Evolutionary conservation across 2,329 filamentous ascomycete genomes (phyloP).

Genomic region (Exophiala sideris): DNA sequence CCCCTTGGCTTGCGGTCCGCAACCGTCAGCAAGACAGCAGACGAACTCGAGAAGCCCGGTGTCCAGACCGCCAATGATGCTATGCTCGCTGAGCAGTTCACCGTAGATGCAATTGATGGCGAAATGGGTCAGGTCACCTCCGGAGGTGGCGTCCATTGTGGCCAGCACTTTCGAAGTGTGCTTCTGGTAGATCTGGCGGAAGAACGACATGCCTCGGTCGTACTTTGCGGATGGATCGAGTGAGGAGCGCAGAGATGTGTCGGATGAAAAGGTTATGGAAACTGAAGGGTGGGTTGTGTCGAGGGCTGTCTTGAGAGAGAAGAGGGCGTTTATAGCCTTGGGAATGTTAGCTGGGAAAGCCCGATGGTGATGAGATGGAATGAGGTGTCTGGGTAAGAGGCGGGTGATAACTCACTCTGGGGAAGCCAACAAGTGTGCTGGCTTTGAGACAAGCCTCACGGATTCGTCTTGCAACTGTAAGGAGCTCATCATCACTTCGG

Average conservation of each 20-base stretch:
- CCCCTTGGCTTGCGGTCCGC: conserved; percentile 32
- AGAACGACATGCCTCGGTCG: conserved; percentile 30
- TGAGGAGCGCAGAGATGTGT: conserved; percentile 25
- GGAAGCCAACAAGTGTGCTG: conserved; percentile 32
- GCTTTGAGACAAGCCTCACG: conserved; percentile 31
- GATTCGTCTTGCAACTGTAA: conserved; percentile 28
- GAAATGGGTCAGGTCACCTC: conserved; percentile 31
- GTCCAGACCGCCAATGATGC: conserved; percentile 28
- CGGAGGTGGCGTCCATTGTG: conserved; percentile 29
- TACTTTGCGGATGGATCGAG: conserved; percentile 22
- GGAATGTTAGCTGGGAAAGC: neutral
- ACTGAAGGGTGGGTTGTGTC: conserved; percentile 19
- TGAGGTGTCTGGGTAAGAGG: no score
- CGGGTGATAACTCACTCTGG: conserved; percentile 22
- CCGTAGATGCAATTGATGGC: conserved; percentile 32
- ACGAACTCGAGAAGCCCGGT: conserved; percentile 33
- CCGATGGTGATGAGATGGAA: no score
- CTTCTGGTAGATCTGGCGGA: conserved; percentile 30
- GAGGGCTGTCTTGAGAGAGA: conserved; percentile 28
- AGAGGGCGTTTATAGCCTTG: conserved; percentile 30
- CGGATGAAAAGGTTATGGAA: conserved; percentile 15
- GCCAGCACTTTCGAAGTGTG: conserved; percentile 29
- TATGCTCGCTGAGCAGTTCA: conserved; percentile 30
- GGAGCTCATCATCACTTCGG: conserved; percentile 3
- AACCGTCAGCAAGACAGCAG: conserved; percentile 31